phyloP scores from a whole-genome alignment of 331 rosid species.

The Phaseolus coccineus region DNA sequence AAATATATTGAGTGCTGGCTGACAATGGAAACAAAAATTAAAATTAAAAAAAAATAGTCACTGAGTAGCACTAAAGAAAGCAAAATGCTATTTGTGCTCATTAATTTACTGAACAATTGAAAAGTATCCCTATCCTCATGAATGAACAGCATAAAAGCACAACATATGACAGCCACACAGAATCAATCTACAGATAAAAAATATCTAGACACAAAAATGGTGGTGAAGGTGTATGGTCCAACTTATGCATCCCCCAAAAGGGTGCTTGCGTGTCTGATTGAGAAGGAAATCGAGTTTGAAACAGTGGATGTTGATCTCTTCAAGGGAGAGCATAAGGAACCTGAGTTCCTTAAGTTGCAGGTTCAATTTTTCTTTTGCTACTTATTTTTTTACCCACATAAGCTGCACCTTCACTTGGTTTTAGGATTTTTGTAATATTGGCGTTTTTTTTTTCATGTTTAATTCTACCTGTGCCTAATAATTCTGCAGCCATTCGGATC shows the following conservation, averaged over 20 bases:
- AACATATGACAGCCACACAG: too few relatives aligned
- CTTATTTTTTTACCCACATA: not conserved
- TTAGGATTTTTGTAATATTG: not conserved
- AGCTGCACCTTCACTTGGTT: not conserved
- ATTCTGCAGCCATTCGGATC: conserved; percentile 59
- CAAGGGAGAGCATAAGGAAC: conserved; percentile 44
- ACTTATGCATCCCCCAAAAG: conserved; percentile 44
- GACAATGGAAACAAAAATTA: too few relatives aligned
- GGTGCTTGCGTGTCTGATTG: conserved; percentile 48
- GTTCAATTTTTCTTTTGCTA: conserved; percentile 5
- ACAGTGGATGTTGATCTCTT: conserved; percentile 41
- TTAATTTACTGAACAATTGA: too few relatives aligned
- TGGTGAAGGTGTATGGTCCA: conserved; percentile 56
- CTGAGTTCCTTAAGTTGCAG: conserved; percentile 48
- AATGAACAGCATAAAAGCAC: too few relatives aligned
- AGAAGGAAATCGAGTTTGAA: conserved; percentile 54
- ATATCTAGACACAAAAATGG: conserved; percentile 22
- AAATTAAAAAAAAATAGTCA: too few relatives aligned
- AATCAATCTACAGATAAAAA: not conserved
- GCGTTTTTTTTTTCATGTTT: not conserved
- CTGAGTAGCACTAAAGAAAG: too few relatives aligned
- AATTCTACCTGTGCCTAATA: not conserved
- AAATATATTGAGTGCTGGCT: too few relatives aligned
- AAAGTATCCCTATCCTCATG: too few relatives aligned
- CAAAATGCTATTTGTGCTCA: too few relatives aligned